Evolutionary conservation across 768 basidiomycete species (phyloP), one percentile per base, ranked within the genome.

Genomic region (Amanita subjunquillea): DNA sequence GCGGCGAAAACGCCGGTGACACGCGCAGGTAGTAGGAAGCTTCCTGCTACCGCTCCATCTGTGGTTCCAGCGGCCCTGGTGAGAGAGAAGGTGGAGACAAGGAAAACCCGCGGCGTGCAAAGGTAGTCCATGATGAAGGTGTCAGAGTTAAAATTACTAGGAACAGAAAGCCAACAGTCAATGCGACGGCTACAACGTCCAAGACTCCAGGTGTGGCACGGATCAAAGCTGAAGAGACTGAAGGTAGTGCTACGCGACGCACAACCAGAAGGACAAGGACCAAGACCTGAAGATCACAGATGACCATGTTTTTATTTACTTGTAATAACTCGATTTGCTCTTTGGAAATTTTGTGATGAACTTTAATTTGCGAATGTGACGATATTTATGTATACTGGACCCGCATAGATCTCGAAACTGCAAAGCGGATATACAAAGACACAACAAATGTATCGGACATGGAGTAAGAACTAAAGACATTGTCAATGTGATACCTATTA

Each of bases 401-500:
- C 2, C 10, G 10, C 10, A 32, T 32, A 32, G 30, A 45, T 29
- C 15, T 3, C 4, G 29, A 29, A 17, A 5, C 6, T 45, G 27
- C 5, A 45, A 4, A 15, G 9, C 4, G 4, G 22, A 29, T n/a
- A 12, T 45, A 29, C 23, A 17, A 42, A 6, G 17, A 34, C 17
- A 30, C 30, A 30, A 34, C 9, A 15, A 38, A 48, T n/a, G 29
- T 15, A 15, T 17, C 22, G 30, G 9, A 17, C 17, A 17, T 17
- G 17, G 17, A 17, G 17, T 0, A 40, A 13, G 17, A 27, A 40
- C 27, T 8, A 30, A 49, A 25, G 15, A 39, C 34, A 23, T 49
- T 38, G 48, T 13, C 6, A n/a, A 30, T 40, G n/a, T 17, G 30
- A 51, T 43, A 23, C n/a, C 30, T 36, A 53, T 27, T 71, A 69